These are phyloP conservation scores for Arctium lappa DNA, from an alignment of 129 eudicot species.

Conservation along the genomic window DNA sequence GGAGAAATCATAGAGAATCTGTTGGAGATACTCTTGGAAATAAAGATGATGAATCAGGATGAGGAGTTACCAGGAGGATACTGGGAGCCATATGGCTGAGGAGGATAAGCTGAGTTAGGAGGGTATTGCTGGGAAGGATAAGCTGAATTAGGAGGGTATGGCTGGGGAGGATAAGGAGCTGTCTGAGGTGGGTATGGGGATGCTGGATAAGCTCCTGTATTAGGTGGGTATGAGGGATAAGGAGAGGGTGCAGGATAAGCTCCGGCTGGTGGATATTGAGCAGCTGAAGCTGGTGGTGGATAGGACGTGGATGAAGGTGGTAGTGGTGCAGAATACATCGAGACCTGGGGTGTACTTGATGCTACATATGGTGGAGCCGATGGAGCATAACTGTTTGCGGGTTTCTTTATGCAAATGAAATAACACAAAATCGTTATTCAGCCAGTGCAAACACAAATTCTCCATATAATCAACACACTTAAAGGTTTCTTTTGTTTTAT, in stretches of 20 bases:
- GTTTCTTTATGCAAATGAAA: slow-evolving; percentile 42
- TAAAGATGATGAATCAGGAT: not conserved
- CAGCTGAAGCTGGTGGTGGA: slow-evolving; percentile 25
- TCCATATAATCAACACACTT: not conserved
- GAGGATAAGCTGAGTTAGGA: slow-evolving; percentile 39
- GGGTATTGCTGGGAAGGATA: slow-evolving; percentile 32
- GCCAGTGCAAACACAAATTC: not conserved
- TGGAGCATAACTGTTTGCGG: slow-evolving; percentile 38
- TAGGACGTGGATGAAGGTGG: slow-evolving; percentile 30
- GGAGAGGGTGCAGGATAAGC: slow-evolving; percentile 37
- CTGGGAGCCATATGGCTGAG: slow-evolving; percentile 36
- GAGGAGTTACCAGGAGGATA: slow-evolving; percentile 29
- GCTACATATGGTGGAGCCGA: slow-evolving; percentile 50
- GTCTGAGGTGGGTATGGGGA: slow-evolving; percentile 30
- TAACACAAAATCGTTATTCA: not conserved
- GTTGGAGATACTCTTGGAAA: not conserved
- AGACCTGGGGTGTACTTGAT: slow-evolving; percentile 34
- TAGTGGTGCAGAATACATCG: slow-evolving; percentile 43
- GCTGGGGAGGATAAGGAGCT: slow-evolving; percentile 25
- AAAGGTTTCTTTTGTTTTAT: not conserved
- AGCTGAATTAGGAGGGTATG: slow-evolving; percentile 27
- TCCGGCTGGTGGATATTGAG: slow-evolving; percentile 21
- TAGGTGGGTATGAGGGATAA: slow-evolving; percentile 43
- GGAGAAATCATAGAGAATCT: not conserved
- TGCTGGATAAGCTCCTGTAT: slow-evolving; percentile 48